Evolutionary conservation across 208 protist species (phyloP), one percentile per base, ranked within the genome.

Genomic region (Acanthamoeba triangularis): DNA sequence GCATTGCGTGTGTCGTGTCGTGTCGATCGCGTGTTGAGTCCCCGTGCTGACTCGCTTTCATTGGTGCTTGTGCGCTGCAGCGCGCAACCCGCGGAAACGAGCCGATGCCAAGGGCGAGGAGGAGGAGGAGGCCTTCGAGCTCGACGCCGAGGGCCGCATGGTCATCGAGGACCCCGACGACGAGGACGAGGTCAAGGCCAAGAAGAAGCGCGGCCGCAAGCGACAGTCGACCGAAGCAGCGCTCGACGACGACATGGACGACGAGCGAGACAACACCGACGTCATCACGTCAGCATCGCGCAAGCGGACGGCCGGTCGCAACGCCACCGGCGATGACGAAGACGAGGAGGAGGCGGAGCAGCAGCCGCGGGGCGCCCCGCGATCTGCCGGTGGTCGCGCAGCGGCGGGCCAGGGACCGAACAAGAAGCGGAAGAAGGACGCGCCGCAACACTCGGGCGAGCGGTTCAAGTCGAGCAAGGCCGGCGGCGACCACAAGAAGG

Each of bases 401-500:
- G 23, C 25, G 25, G 16, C 80, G 41, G 33, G 52, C 41, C 41
- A 54, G 13, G 52, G n/a, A 30, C 47, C 59, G 11, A 25, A 8
- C 59, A 65, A 65, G 59, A 65, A 65, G 59, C 47, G 25, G 41
- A 88, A 59, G 80, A 61, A 52, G 52, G 80, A 52, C 80, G 18
- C 41, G 10, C 20, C 44, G 10, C 20, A 49, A 28, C 80, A 88
- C 44, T 44, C 80, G 8, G 80, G 80, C 35, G 69, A 78, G 30
- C 69, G 69, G 69, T 88, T 37, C 80, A 88, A 59, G 52, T 14
- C 80, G 47, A 23, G 47, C 52, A 88, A 88, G 80, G 80, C 80
- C 3, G 80, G 80, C 80, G 80, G 80, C 4, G 80, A 88, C 23
- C 23, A 44, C 41, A 88, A 88, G 41, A 88, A 88, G 52, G 80